Percentiles rank a stretch among this genome's conserved stretches.
Evolutionary conservation across 2,329 filamentous ascomycete genomes (phyloP).

Genomic region (Arachnopeziza araneosa): DNA sequence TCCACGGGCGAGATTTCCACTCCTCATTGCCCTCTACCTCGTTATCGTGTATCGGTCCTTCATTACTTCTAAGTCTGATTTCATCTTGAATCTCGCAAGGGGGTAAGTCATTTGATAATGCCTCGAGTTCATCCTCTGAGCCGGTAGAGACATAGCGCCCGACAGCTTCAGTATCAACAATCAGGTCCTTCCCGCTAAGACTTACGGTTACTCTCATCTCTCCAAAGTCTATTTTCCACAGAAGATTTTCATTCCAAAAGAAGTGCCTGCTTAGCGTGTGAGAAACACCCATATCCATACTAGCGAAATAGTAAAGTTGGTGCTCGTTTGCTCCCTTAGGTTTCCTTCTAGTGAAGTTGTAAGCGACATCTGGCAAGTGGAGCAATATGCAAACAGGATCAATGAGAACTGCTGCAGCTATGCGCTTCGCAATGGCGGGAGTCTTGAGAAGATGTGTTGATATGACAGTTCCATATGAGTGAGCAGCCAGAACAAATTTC

Average conservation of each 20-base stretch:
- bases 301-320: conserved; percentile 55
- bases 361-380: conserved; percentile 57
- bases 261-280: conserved; percentile 53
- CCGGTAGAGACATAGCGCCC: conserved; percentile 42
- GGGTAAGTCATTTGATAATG: background rate
- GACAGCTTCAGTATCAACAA: conserved; percentile 48
- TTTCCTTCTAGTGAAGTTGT: conserved; percentile 49
- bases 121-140: background rate
- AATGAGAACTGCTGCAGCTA: conserved; percentile 48
- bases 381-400: conserved; percentile 56
- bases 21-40: conserved; percentile 20
- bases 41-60: conserved; percentile 12
- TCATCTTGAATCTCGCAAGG: conserved; percentile 7
- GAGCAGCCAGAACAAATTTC: conserved; percentile 47
- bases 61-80: conserved; percentile 13
- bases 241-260: conserved; percentile 55
- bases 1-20: conserved; percentile 30
- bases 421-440: conserved; percentile 34
- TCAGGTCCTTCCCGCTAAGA: conserved; percentile 46
- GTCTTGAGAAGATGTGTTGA: conserved; percentile 49
- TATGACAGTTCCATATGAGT: conserved; percentile 50
- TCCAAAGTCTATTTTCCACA: conserved; percentile 53
- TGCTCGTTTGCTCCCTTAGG: conserved; percentile 49
- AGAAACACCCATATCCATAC: conserved; percentile 51
- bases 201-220: conserved; percentile 41